Conservation (phyloP, 768 basidiomycete genomes). For the Rhizopogon vinicolor region DNA sequence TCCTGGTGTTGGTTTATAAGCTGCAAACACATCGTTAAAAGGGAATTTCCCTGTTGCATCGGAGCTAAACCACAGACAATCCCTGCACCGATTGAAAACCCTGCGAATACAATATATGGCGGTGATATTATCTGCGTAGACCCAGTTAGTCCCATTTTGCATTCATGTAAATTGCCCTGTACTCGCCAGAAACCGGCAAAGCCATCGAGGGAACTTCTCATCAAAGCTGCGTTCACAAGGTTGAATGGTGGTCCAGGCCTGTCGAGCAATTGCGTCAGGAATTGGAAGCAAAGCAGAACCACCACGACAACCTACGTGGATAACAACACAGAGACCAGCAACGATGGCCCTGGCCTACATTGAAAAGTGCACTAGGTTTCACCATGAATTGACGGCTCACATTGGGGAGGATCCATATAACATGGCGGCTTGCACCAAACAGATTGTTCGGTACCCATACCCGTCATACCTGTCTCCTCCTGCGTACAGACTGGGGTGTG, state of each 20-base stretch:
- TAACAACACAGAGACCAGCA: slow-evolving; percentile 36
- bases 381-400: slow-evolving; percentile 28
- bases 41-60: slow-evolving; percentile 1
- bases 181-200: slow-evolving; percentile 22
- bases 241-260: slow-evolving; percentile 36
- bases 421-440: slow-evolving; percentile 49
- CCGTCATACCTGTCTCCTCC: slow-evolving; percentile 20
- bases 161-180: not conserved
- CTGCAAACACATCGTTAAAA: slow-evolving; percentile 9
- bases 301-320: slow-evolving; percentile 28
- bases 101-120: slow-evolving; percentile 39
- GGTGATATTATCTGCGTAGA: slow-evolving; percentile 26
- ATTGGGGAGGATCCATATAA: slow-evolving; percentile 49
- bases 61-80: slow-evolving; percentile 27
- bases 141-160: not conserved
- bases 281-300: slow-evolving; percentile 1
- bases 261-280: not conserved
- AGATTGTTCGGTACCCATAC: slow-evolving; percentile 26
- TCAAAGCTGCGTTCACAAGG: slow-evolving; percentile 12
- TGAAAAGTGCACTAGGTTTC: not conserved
- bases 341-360: slow-evolving; percentile 32
- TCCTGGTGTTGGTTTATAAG: slow-evolving; percentile 11
- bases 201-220: slow-evolving; percentile 19
- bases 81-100: slow-evolving; percentile 34
- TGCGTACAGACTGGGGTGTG: slow-evolving; percentile 25